These are phyloP conservation scores for Glutinoglossum americanum DNA, from an alignment of 495 filamentous ascomycete species.

Conservation along the genomic window DNA sequence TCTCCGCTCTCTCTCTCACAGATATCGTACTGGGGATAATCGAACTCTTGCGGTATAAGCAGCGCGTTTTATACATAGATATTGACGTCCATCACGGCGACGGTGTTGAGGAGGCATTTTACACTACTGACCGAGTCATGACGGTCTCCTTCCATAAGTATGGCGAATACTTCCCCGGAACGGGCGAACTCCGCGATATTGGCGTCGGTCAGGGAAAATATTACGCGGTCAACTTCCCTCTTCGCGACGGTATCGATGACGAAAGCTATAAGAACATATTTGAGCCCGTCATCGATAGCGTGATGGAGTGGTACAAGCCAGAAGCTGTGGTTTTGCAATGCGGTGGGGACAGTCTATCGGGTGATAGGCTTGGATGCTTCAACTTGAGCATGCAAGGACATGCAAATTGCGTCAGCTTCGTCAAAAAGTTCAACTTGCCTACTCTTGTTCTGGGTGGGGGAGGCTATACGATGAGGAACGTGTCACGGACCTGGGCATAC, in stretches of 20 bases:
- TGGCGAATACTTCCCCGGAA: slow-evolving; percentile 96
- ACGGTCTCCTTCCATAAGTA: slow-evolving; percentile 99
- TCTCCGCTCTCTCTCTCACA: slow-evolving; percentile 14
- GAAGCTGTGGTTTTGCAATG: slow-evolving; percentile 94
- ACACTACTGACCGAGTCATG: slow-evolving; percentile 96
- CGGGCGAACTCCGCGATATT: slow-evolving; percentile 85
- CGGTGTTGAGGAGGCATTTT: slow-evolving; percentile 95
- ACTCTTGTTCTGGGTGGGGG: slow-evolving; percentile 85
- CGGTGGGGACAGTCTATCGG: slow-evolving; percentile 84
- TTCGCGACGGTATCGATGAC: slow-evolving; percentile 92
- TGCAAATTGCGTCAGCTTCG: slow-evolving; percentile 90
- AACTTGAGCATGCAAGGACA: slow-evolving; percentile 96
- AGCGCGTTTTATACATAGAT: slow-evolving; percentile 89
- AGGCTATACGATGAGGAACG: slow-evolving; percentile 98
- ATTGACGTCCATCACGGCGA: slow-evolving; percentile 99
- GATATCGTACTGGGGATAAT: slow-evolving; percentile 95
- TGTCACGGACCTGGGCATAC: slow-evolving; percentile 90
- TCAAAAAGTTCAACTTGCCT: slow-evolving; percentile 80
- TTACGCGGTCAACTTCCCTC: slow-evolving; percentile 89
- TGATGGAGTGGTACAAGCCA: slow-evolving; percentile 92
- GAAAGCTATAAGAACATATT: slow-evolving; percentile 83
- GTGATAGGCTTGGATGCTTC: slow-evolving; percentile 90
- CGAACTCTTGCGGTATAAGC: slow-evolving; percentile 82
- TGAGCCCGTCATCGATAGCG: slow-evolving; percentile 74
- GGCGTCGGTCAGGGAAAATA: slow-evolving; percentile 84